Evolutionary conservation across 148 eudicot genomes (phyloP).

Genomic region (Suaeda aralocaspica): DNA sequence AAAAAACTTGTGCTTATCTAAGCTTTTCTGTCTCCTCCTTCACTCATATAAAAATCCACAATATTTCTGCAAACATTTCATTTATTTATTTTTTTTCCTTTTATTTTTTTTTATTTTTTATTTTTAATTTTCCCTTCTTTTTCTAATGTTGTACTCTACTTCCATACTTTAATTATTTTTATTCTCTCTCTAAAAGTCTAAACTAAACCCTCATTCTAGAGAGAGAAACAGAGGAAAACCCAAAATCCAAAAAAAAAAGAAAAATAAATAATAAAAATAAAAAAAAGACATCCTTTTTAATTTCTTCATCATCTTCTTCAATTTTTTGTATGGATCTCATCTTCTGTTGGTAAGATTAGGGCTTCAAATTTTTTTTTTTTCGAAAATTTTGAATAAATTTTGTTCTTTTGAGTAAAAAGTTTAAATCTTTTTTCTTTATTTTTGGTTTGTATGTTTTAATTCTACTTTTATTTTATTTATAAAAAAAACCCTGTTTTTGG

Average conservation of each 20-base stretch:
- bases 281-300: constrained; percentile 2
- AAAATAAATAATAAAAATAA: constrained; percentile 5
- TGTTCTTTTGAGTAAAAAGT: neutral
- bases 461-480: constrained; percentile 13
- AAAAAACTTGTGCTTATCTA: neutral
- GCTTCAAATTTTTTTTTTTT: neutral
- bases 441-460: constrained; percentile 9
- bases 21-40: constrained; percentile 29
- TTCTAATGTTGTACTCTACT: constrained; percentile 1
- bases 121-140: constrained; percentile 1
- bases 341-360: constrained; percentile 17
- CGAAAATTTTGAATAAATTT: neutral
- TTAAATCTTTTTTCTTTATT: constrained; percentile 16
- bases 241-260: neutral
- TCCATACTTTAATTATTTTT: neutral
- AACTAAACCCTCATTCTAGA: constrained; percentile 16
- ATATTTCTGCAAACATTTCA: constrained; percentile 5
- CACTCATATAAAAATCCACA: constrained; percentile 8
- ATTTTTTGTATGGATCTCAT: constrained; percentile 23
- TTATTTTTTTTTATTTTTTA: too few species aligned
- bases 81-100: too few species aligned
- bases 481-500: neutral
- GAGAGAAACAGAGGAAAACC: constrained; percentile 13
- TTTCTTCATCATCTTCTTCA: constrained; percentile 5
- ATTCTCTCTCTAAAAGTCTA: constrained; percentile 26